These are phyloP conservation scores for Spergularia azorica DNA, from an alignment of 179 eudicot genomes.

Conservation along the genomic window DNA sequence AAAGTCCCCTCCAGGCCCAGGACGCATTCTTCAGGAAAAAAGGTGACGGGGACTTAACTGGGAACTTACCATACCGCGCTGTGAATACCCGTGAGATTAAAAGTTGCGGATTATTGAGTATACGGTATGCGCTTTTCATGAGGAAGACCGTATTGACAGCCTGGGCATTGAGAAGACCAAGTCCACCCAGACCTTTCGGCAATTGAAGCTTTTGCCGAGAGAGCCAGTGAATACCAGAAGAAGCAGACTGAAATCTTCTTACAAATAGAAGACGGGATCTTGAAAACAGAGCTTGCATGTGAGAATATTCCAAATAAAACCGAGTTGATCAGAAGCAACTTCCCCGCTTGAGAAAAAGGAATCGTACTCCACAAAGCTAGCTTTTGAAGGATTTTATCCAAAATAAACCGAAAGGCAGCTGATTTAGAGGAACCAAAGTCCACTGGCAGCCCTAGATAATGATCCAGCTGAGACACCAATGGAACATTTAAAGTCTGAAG, in stretches of 20 bases:
- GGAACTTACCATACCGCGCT: no score
- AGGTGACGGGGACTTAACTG: no score
- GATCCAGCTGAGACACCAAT: neutral
- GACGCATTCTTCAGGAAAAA: no score
- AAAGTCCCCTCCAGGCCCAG: no score
- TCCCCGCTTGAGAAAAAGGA: neutral
- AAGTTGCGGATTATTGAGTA: no score
- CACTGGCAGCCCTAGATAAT: neutral
- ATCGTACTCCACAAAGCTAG: neutral
- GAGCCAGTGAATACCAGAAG: neutral
- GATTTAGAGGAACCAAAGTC: neutral
- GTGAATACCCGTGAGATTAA: no score
- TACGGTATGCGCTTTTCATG: no score
- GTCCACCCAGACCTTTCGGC: no score
- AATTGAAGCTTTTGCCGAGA: neutral
- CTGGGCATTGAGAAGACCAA: no score
- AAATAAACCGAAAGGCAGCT: neutral
- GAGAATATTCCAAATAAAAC: neutral
- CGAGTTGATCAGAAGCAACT: neutral
- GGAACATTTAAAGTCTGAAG: no score
- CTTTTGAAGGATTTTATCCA: neutral
- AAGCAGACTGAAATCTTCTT: neutral
- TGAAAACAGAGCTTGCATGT: neutral
- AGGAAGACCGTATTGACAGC: no score
- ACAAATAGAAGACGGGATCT: neutral